These are phyloP conservation scores for Metschnikowia matae DNA, from an alignment of 805 yeast genomes.

Conservation along the genomic window DNA sequence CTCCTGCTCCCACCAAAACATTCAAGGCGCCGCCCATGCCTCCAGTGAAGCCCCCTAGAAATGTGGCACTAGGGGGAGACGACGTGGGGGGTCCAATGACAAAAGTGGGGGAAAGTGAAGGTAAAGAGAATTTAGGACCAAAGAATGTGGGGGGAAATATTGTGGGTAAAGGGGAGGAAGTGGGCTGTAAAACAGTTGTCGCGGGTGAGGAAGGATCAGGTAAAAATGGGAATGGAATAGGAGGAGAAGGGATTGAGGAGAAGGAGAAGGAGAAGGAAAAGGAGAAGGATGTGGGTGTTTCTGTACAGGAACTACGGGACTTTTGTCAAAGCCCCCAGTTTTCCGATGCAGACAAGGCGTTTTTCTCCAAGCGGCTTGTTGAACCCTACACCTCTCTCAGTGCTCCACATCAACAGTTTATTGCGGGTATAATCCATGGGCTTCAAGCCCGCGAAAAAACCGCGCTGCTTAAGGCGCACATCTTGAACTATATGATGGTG, in stretches of 20 bases:
- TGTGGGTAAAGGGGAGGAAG: no score
- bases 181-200: no score
- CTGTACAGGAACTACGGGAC: slow-evolving; percentile 9
- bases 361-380: slow-evolving; percentile 9
- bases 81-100: background rate
- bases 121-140: background rate
- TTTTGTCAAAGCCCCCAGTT: slow-evolving; percentile 3
- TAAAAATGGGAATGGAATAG: no score
- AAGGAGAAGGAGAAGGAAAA: background rate
- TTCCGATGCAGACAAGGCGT: slow-evolving; percentile 8
- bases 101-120: background rate
- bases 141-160: no score
- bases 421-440: slow-evolving; percentile 11
- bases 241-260: background rate
- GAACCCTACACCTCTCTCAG: slow-evolving; percentile 10
- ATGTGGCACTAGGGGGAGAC: background rate
- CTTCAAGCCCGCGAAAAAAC: slow-evolving; percentile 4
- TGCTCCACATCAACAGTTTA: slow-evolving; percentile 9
- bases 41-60: background rate
- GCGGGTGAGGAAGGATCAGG: no score
- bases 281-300: background rate
- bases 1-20: background rate
- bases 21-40: background rate
- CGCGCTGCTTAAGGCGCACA: slow-evolving; percentile 28
- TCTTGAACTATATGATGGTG: slow-evolving; percentile 52